Conservation (phyloP, 2,329 filamentous ascomycete genomes). For the Penicillium hesseltinei region DNA sequence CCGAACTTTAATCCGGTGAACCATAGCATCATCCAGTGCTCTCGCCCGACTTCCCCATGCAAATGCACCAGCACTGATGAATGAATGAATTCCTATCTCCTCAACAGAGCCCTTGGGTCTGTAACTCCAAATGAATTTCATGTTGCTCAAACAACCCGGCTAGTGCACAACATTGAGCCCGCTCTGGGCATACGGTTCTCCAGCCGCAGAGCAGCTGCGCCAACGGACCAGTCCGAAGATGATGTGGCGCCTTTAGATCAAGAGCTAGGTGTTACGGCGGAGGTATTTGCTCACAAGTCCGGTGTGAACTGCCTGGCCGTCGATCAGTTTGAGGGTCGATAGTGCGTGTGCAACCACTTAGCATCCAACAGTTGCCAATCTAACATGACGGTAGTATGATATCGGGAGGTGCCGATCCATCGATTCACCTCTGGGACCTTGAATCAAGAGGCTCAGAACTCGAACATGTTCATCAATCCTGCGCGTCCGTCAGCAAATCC, state of each 20-base stretch:
- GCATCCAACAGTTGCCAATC: background rate
- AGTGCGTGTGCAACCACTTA: constrained; percentile 47
- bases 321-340: constrained; percentile 76
- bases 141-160: constrained; percentile 61
- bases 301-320: constrained; percentile 78
- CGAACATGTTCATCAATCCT: constrained; percentile 55
- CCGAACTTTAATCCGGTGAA: constrained; percentile 24
- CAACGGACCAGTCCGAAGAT: constrained; percentile 8
- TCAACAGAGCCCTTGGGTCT: constrained; percentile 72
- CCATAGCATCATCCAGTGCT: constrained; percentile 25
- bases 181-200: constrained; percentile 69
- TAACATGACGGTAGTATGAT: constrained; percentile 58
- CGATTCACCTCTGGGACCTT: constrained; percentile 83
- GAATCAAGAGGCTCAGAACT: constrained; percentile 55
- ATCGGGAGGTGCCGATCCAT: constrained; percentile 81
- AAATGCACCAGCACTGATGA: constrained; percentile 11
- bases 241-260: constrained; percentile 13
- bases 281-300: constrained; percentile 63
- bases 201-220: constrained; percentile 47
- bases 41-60: background rate
- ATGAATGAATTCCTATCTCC: constrained; percentile 75
- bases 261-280: constrained; percentile 27
- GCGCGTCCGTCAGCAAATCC: constrained; percentile 45
- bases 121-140: constrained; percentile 64
- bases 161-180: constrained; percentile 68